phyloP scores from a whole-genome alignment of 129 eudicot genomes.

The Lactuca sativa region DNA sequence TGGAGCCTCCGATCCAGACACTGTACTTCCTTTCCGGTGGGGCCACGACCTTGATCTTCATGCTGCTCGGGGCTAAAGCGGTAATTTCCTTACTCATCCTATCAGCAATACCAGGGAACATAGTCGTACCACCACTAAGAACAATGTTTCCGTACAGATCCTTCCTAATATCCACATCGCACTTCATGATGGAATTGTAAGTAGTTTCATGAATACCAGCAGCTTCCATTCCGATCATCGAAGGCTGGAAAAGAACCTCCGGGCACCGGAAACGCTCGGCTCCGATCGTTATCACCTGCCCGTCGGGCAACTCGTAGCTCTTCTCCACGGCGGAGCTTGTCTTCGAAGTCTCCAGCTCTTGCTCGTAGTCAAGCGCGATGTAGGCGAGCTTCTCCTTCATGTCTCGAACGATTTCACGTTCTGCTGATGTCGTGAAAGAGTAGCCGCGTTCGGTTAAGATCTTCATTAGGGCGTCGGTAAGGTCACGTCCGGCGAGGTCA shows the following conservation, averaged over 20 bases:
- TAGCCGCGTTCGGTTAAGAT: conserved; percentile 40
- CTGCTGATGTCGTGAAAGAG: conserved; percentile 43
- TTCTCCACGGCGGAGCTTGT: conserved; percentile 47
- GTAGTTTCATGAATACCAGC: conserved; percentile 72
- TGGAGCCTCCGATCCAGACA: conserved; percentile 75
- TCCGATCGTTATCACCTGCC: conserved; percentile 45
- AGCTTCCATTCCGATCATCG: conserved; percentile 72
- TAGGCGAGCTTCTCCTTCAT: conserved; percentile 41
- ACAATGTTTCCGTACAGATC: conserved; percentile 58
- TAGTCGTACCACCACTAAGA: conserved; percentile 63
- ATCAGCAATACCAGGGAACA: conserved; percentile 65
- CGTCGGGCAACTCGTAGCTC: conserved; percentile 43
- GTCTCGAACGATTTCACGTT: conserved; percentile 42
- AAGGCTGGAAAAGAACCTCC: conserved; percentile 55
- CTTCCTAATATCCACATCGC: conserved; percentile 62
- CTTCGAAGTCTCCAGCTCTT: conserved; percentile 41
- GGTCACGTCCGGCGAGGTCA: conserved; percentile 44
- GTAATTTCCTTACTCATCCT: conserved; percentile 71
- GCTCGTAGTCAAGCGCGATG: conserved; percentile 40
- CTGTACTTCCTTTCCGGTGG: conserved; percentile 79
- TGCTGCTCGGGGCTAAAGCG: conserved; percentile 56
- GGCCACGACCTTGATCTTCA: conserved; percentile 67
- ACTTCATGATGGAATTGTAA: conserved; percentile 60
- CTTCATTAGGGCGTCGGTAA: conserved; percentile 43
- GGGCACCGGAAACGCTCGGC: conserved; percentile 49